A percentile compares a stretch with the other conserved stretches of the same genome.
phyloP scores from a whole-genome alignment of 441 rosid species.

The Populus hybrid region DNA sequence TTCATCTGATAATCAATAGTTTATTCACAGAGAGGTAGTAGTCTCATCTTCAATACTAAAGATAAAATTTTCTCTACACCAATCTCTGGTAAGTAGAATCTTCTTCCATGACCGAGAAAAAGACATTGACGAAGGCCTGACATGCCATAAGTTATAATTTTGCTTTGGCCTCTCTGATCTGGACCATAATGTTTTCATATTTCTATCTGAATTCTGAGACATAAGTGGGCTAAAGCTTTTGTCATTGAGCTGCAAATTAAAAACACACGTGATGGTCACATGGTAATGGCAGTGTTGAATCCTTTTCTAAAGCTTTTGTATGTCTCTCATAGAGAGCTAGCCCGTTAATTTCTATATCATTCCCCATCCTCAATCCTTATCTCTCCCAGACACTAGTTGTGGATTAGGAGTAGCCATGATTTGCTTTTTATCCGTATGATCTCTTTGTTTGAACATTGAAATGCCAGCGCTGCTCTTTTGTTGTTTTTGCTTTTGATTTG shows the following conservation, averaged over 20 bases:
- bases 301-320: slow-evolving; percentile 19
- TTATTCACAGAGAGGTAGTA: too few relatives aligned
- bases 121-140: too few relatives aligned
- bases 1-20: too few relatives aligned
- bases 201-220: background rate
- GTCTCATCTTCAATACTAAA: too few relatives aligned
- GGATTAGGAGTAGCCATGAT: background rate
- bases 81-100: too few relatives aligned
- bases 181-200: background rate
- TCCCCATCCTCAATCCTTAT: slow-evolving; percentile 4
- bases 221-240: slow-evolving; percentile 16
- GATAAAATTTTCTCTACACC: too few relatives aligned
- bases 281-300: slow-evolving; percentile 22
- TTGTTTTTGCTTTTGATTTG: background rate
- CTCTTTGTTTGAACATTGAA: background rate
- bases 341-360: slow-evolving; percentile 6
- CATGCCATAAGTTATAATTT: too few relatives aligned
- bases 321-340: background rate
- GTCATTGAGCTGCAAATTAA: slow-evolving; percentile 17
- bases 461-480: slow-evolving; percentile 14
- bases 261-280: slow-evolving; percentile 30
- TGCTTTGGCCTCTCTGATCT: background rate
- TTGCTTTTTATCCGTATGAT: background rate
- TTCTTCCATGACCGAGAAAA: too few relatives aligned
- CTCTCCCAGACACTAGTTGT: background rate